These are phyloP conservation scores for Claviceps pusilla DNA, from an alignment of 2,329 filamentous ascomycete species.

Conservation along the genomic window DNA sequence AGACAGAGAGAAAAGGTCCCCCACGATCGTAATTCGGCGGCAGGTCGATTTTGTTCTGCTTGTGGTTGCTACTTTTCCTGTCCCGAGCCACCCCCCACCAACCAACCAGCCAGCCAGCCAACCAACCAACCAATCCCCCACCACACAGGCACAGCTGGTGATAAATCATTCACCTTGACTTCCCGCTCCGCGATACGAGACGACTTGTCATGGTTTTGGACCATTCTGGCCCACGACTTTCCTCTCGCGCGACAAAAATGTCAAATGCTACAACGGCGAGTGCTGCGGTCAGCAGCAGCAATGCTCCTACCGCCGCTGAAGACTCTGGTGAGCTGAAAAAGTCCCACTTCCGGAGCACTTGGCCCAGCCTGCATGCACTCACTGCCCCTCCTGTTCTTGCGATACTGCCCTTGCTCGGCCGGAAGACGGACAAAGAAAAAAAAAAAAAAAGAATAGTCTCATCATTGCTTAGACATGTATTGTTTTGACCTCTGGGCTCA, in stretches of 20 bases:
- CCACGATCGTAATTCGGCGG: slow-evolving; percentile 6
- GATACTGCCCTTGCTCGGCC: slow-evolving; percentile 4
- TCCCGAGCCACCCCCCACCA: no score
- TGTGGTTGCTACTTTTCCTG: background rate
- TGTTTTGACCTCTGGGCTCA: background rate
- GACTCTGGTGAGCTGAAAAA: slow-evolving; percentile 24
- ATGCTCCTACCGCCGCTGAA: slow-evolving; percentile 13
- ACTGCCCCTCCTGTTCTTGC: slow-evolving; percentile 21
- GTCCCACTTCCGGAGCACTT: slow-evolving; percentile 4
- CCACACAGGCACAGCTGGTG: background rate
- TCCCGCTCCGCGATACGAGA: background rate
- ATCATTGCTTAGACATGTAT: background rate
- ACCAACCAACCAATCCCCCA: background rate
- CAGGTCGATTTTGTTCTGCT: background rate
- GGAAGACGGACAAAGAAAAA: background rate
- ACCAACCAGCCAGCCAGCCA: no score
- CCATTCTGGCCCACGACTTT: slow-evolving; percentile 22
- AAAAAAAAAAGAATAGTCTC: background rate
- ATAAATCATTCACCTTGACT: slow-evolving; percentile 5
- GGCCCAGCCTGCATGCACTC: slow-evolving; percentile 4
- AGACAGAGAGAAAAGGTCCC: slow-evolving; percentile 1
- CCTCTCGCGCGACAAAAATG: slow-evolving; percentile 20
- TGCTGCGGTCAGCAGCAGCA: slow-evolving; percentile 13
- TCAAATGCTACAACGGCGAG: slow-evolving; percentile 19
- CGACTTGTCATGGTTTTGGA: slow-evolving; percentile 24